These are phyloP conservation scores for Paramecium bursaria DNA, from an alignment of 73 alveolate genomes.

Conservation along the genomic window DNA sequence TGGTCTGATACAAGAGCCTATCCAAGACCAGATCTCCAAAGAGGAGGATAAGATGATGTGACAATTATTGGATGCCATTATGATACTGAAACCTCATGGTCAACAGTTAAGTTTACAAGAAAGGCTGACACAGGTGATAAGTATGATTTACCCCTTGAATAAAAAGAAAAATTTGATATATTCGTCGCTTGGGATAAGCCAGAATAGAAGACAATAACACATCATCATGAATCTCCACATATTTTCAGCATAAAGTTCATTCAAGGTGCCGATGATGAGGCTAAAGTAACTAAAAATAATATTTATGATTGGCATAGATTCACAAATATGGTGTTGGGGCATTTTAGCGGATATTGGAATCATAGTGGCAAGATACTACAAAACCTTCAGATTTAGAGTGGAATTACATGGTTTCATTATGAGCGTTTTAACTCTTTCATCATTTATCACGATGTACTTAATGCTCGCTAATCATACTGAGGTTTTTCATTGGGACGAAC, in stretches of 20 bases:
- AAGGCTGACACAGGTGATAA: conserved; percentile 19
- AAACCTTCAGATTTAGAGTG: conserved; percentile 23
- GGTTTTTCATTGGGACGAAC: background rate
- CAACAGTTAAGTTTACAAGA: conserved; percentile 11
- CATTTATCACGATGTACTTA: background rate
- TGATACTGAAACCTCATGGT: background rate
- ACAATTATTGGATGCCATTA: background rate
- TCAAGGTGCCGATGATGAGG: background rate
- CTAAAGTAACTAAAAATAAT: background rate
- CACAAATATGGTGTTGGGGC: conserved; percentile 45
- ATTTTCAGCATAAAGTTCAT: background rate
- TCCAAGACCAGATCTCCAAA: background rate
- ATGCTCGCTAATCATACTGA: background rate
- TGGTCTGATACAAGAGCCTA: background rate
- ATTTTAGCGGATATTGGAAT: conserved; percentile 9
- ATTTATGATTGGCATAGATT: background rate
- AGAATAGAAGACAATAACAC: background rate
- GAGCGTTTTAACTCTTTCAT: background rate
- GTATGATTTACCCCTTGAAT: background rate
- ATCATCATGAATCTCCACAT: background rate
- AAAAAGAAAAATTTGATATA: conserved; percentile 1
- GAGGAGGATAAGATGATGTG: conserved; percentile 17
- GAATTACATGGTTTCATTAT: background rate
- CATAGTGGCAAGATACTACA: background rate
- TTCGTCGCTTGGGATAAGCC: background rate